phyloP scores from a whole-genome alignment of 345 rosid species.

The Zanthoxylum bungeanum region DNA sequence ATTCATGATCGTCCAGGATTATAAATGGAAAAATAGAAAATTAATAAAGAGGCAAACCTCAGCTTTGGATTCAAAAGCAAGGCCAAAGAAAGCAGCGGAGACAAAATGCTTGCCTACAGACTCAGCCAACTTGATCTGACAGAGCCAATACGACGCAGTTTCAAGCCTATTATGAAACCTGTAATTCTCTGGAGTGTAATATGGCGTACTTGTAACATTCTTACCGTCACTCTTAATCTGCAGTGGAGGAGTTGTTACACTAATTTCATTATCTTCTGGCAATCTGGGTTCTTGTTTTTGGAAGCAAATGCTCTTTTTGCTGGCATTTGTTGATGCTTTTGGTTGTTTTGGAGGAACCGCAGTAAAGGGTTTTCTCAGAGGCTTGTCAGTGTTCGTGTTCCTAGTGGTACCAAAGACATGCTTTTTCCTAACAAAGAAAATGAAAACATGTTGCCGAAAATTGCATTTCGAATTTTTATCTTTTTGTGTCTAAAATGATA shows the following conservation, averaged over 20 bases:
- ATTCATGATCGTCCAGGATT: no score
- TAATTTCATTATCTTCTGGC: background rate
- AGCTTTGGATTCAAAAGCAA: slow-evolving; percentile 20
- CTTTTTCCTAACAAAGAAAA: slow-evolving; percentile 18
- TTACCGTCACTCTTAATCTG: no score
- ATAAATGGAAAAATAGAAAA: background rate
- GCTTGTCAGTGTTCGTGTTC: no score
- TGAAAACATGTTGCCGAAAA: background rate
- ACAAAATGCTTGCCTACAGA: slow-evolving; percentile 20
- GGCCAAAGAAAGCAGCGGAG: slow-evolving; percentile 17
- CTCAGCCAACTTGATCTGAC: slow-evolving; percentile 27
- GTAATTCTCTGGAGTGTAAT: slow-evolving; percentile 19
- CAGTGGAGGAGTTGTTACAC: no score
- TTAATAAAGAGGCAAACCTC: slow-evolving; percentile 8
- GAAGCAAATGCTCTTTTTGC: slow-evolving; percentile 17
- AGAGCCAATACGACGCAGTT: slow-evolving; percentile 23
- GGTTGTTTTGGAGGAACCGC: background rate
- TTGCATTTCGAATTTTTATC: no score
- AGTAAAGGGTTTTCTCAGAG: background rate
- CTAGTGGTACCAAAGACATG: slow-evolving; percentile 15
- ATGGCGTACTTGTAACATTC: slow-evolving; percentile 20
- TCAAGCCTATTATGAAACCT: slow-evolving; percentile 26
- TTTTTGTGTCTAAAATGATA: no score
- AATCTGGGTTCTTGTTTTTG: background rate
- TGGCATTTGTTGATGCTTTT: background rate